Conservation (phyloP, 2,329 filamentous ascomycete genomes). For the Talaromyces sp. region DNA sequence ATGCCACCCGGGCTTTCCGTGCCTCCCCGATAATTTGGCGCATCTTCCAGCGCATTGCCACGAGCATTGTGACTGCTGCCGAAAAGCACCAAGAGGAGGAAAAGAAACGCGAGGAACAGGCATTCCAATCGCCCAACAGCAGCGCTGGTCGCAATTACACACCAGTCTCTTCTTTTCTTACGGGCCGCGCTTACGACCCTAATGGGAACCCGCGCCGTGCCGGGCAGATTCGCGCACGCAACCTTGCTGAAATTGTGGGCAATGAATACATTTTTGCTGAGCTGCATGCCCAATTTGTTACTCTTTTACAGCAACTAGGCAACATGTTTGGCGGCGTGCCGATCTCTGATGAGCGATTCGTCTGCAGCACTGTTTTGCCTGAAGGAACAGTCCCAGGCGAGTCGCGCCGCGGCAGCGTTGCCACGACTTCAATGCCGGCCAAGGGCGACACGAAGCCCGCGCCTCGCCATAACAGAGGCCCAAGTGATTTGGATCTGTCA, state of each 20-base stretch:
- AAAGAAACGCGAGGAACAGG: slow-evolving; percentile 37
- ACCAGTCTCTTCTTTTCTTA: slow-evolving; percentile 55
- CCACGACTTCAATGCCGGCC: slow-evolving; percentile 13
- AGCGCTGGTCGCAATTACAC: slow-evolving; percentile 42
- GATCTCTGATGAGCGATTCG: slow-evolving; percentile 38
- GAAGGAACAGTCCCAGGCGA: slow-evolving; percentile 18
- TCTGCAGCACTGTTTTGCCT: slow-evolving; percentile 35
- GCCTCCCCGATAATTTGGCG: slow-evolving; percentile 48
- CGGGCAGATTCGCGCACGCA: slow-evolving; percentile 52
- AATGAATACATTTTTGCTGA: slow-evolving; percentile 57
- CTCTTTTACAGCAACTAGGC: slow-evolving; percentile 44
- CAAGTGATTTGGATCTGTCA: slow-evolving; percentile 28
- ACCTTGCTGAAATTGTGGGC: slow-evolving; percentile 55
- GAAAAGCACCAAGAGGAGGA: slow-evolving; percentile 43
- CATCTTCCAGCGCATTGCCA: slow-evolving; percentile 52
- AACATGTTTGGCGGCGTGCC: slow-evolving; percentile 42
- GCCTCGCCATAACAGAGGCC: slow-evolving; percentile 20
- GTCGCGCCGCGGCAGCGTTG: slow-evolving; percentile 22
- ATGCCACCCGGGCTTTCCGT: slow-evolving; percentile 43
- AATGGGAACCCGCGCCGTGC: slow-evolving; percentile 51
- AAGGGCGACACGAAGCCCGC: slow-evolving; percentile 16
- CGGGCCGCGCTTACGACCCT: slow-evolving; percentile 52
- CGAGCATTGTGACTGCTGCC: slow-evolving; percentile 45
- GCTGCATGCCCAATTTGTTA: slow-evolving; percentile 52
- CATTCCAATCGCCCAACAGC: slow-evolving; percentile 20